Evolutionary conservation across 2,329 filamentous ascomycete genomes (phyloP), one percentile per base, ranked within the genome.

Genomic region (Knufia petricola): DNA sequence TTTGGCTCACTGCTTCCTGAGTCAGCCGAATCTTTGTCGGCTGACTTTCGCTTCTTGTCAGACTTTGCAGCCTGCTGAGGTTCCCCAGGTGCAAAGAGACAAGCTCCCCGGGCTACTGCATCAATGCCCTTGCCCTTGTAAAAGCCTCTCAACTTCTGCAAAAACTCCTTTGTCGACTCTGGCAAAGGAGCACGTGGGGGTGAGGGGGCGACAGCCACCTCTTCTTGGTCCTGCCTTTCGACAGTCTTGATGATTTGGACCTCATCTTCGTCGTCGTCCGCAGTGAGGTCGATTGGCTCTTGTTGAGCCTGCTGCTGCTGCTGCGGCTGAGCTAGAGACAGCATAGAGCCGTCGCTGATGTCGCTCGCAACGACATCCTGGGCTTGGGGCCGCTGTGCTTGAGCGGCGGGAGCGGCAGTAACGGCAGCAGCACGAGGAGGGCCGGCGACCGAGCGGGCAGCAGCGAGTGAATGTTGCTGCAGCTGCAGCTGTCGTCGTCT

Each of bases 241-340:
- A 24, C 12, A 30, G 26, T 24, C 15, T 24, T 24, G 26, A 13
- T 24, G 43, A 37, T 34, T 26, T 36, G 21, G 26, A 12, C 45
- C 20, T 40, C 45, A 7, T 48, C 45, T 12, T 40, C 3, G 6
- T 48, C 45, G 32, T 17, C n/a, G 36, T 13, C 28, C 31, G 34
- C 3, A 19, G 38, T 34, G 31, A 40, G 23, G n/a, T 30, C 4
- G 20, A 24, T 44, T 44, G 32, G 32, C 9, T 9, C 19, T 13
- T 10, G 37, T 13, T 4, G 26, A 21, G 39, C 44, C 15, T 17
- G n/a, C 20, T 42, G 8, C 8, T 49, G 20, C 48, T 51, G 40
- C 23, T 39, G 34, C 20, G 46, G 21, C 26, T 37, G 30, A 23
- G 7, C 3, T n/a, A 32, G 21, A 19, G 24, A 12, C 28, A 20